These are phyloP conservation scores for Podaxis sp. DNA, from an alignment of 768 basidiomycete genomes.

Conservation along the genomic window DNA sequence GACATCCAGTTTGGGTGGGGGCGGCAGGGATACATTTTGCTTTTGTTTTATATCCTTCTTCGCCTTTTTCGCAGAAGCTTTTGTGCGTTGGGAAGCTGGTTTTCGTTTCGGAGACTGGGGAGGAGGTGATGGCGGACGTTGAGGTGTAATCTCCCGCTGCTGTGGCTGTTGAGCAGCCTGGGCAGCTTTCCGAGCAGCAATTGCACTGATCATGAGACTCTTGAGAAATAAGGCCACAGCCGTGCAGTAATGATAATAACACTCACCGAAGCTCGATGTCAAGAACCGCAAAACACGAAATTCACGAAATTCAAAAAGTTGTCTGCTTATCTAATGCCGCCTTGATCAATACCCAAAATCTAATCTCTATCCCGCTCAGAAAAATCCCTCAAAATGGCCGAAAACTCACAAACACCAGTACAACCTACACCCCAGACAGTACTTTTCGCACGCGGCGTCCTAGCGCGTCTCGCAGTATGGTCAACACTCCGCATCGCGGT, in stretches of 20 bases:
- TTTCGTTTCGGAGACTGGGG: conserved; percentile 41
- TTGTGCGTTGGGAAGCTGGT: conserved; percentile 22
- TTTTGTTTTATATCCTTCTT: conserved; percentile 23
- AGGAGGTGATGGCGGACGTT: conserved; percentile 8
- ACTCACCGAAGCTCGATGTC: background rate
- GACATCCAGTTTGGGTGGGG: conserved; percentile 17
- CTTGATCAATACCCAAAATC: background rate
- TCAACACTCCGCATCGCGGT: conserved; percentile 83
- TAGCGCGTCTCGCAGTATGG: conserved; percentile 83
- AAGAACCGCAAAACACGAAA: background rate
- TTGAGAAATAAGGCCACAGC: conserved; percentile 4
- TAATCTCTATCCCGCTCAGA: background rate
- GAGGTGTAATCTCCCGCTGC: conserved; percentile 1
- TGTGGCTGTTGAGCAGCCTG: conserved; percentile 25
- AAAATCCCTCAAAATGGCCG: background rate
- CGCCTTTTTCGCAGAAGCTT: conserved; percentile 16
- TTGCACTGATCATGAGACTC: conserved; percentile 59
- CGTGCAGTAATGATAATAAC: background rate
- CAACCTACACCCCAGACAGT: conserved; percentile 44
- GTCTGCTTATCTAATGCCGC: background rate
- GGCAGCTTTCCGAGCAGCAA: conserved; percentile 68
- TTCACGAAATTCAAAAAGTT: background rate
- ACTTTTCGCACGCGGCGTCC: conserved; percentile 82
- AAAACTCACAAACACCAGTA: conserved; percentile 2
- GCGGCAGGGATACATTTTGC: conserved; percentile 28